Evolutionary conservation across 352 stramenopile genomes (phyloP), one percentile per base, ranked within the genome.

Genomic region (Phytophthora boehmeriae): DNA sequence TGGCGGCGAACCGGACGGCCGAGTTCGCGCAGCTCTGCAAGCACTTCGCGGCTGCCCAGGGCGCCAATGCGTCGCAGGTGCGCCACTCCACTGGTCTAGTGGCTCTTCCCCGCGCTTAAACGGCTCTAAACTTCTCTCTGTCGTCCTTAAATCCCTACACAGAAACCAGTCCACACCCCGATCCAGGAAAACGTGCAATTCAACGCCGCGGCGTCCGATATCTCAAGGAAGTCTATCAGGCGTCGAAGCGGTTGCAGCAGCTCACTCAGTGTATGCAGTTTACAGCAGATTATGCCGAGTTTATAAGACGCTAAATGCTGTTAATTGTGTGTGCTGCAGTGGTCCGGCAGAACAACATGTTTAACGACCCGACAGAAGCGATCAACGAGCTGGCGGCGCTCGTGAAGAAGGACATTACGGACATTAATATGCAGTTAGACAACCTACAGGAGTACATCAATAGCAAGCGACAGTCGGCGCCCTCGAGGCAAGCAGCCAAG

Each of bases 341-440:
- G 50, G 84, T 95, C 30, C 79, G 85, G 32, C 83, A 95, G 68
- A 93, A 92, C 59, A 95, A 92, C 73, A 93, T 95, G 83, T 95
- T 95, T 54, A 93, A 95, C 52, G 86, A 95, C 59, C 86, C 86
- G 20, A 92, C 82, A 0, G 80, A 88, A 56, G 71, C 83, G 35
- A 95, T 95, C 54, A 95, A 95, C 47, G 84, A 90, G 70, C 66
- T 93, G 41, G 84, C 85, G 4, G 75, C 74, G 45, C 74, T 93
- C 3, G 81, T 95, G 39, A 93, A 95, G 76, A 90, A 92, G 42
- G 86, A 95, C 54, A 95, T 95, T 61, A 95, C 84, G 8, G 72
- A 86, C 36, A 95, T 95, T 71, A 92, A 92, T 58, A 80, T 85
- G 53, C 83, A 95, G 68, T 73, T 95, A 38, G 85, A 95, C 64